Evolutionary conservation across 1,284 basidiomycete species (phyloP).

Genomic region (Schizopora paradoxa): DNA sequence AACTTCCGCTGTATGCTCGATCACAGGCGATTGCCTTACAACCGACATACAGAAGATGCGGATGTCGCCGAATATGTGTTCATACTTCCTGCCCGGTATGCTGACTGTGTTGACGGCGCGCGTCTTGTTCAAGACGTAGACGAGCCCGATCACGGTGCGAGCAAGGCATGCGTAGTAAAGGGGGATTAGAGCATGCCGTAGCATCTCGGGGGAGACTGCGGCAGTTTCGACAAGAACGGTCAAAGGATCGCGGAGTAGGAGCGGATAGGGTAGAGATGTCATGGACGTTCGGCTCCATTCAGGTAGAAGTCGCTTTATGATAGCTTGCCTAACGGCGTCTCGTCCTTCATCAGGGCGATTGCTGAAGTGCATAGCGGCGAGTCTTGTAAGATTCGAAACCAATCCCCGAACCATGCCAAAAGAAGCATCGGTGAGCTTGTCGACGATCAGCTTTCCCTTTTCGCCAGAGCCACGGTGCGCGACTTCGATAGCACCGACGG

Average conservation of each 20-base stretch:
- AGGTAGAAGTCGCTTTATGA: slow-evolving; percentile 82
- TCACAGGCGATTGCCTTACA: slow-evolving; percentile 71
- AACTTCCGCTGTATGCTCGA: slow-evolving; percentile 73
- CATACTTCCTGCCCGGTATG: slow-evolving; percentile 43
- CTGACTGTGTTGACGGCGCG: slow-evolving; percentile 44
- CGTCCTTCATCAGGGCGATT: slow-evolving; percentile 62
- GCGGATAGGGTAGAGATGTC: slow-evolving; percentile 69
- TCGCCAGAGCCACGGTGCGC: slow-evolving; percentile 64
- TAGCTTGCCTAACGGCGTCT: slow-evolving; percentile 72
- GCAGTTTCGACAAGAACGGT: slow-evolving; percentile 85
- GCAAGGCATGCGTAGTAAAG: slow-evolving; percentile 87
- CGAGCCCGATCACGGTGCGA: slow-evolving; percentile 76
- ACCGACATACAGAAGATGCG: slow-evolving; percentile 84
- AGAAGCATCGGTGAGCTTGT: slow-evolving; percentile 75
- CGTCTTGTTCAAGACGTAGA: slow-evolving; percentile 72
- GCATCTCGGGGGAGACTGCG: slow-evolving; percentile 81
- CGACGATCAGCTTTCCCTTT: slow-evolving; percentile 52
- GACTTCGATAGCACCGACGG: slow-evolving; percentile 78
- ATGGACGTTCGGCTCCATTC: slow-evolving; percentile 84
- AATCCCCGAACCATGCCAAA: slow-evolving; percentile 73
- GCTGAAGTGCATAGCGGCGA: slow-evolving; percentile 66
- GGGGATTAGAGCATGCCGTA: slow-evolving; percentile 79
- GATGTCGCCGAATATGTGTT: slow-evolving; percentile 70
- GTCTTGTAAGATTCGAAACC: slow-evolving; percentile 60
- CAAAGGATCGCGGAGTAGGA: slow-evolving; percentile 84